Conservation (phyloP, 768 basidiomycete genomes). For the Trametes gibbosa region DNA sequence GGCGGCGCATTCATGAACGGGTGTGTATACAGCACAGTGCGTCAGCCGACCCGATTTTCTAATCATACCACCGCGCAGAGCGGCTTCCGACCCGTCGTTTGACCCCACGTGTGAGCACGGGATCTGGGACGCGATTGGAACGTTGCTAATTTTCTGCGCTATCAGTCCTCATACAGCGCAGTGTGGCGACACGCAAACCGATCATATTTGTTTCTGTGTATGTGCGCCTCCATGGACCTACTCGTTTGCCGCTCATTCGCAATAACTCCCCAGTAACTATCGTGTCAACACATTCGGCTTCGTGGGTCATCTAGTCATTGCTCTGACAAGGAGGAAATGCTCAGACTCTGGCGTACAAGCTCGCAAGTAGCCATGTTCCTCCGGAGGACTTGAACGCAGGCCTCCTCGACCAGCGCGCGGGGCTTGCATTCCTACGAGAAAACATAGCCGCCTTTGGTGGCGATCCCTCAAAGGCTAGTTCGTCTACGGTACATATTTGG, state of each 20-base stretch:
- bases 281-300: constrained; percentile 59
- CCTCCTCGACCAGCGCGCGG: constrained; percentile 50
- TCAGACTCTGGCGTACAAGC: constrained; percentile 27
- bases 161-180: constrained; percentile 48
- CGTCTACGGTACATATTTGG: neutral
- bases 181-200: constrained; percentile 45
- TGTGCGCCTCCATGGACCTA: neutral
- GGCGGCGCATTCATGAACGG: constrained; percentile 48
- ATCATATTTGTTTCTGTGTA: constrained; percentile 50
- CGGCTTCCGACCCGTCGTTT: constrained; percentile 39
- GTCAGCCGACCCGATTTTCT: neutral
- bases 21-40: constrained; percentile 27
- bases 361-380: constrained; percentile 45
- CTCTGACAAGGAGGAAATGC: too few relatives aligned
- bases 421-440: constrained; percentile 59
- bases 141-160: neutral
- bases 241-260: neutral
- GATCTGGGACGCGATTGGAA: neutral
- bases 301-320: constrained; percentile 31
- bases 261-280: constrained; percentile 42
- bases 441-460: constrained; percentile 56
- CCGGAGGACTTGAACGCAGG: constrained; percentile 45
- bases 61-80: constrained; percentile 27
- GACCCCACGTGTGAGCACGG: constrained; percentile 46
- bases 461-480: constrained; percentile 43